Evolutionary conservation across 2,329 filamentous ascomycete genomes (phyloP), one percentile per base, ranked within the genome.

Genomic region (Fusarium nanum): DNA sequence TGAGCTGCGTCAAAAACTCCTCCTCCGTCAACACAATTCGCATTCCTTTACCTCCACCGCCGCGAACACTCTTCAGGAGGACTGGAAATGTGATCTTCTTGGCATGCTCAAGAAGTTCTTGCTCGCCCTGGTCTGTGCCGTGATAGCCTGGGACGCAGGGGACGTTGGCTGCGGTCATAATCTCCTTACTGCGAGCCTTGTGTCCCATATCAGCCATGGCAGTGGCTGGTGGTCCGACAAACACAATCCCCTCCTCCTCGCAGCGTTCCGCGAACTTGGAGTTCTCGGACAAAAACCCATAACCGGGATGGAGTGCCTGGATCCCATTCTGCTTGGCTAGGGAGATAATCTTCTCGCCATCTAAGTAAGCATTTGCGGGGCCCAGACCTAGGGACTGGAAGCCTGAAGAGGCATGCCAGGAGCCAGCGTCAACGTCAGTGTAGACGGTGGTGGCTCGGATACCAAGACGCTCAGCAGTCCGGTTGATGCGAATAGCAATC

Each of bases 101-200:
- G 10, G 96, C 95, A 78, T 95, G 89, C 12, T 84, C 82, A 58
- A 93, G 78, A 27, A 91, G 79, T 71, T 88, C 80, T 58, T 82
- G 79, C 48, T 87, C 84, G 50, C 91, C 89, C 82, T 99, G 96
- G 55, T 97, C 93, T 2, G 85, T 76, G 20, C 96, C 96, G 78
- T 98, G 96, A 76, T 99, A 99, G 1, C 96, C 96, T 0, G 96
- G 96, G 50, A 99, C 96, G 76, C 96, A 98, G 7, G 94, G 94
- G 6, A 99, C 96, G 11, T 94, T 93, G n/a, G 96, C 95, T 7
- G 89, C 89, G 34, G 89, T 93, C 96, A 99, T 98, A 77, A 99
- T 98, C 78, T 97, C 92, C 81, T 99, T 99, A 55, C 93, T 96
- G 64, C 92, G 87, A 58, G 91, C 94, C 83, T 98, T 97, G 82